A percentile compares a stretch with the other conserved stretches of the same genome.
These are phyloP conservation scores for Xylariomycetidae sp. DNA, from an alignment of 2,329 filamentous ascomycete genomes.

Conservation along the genomic window DNA sequence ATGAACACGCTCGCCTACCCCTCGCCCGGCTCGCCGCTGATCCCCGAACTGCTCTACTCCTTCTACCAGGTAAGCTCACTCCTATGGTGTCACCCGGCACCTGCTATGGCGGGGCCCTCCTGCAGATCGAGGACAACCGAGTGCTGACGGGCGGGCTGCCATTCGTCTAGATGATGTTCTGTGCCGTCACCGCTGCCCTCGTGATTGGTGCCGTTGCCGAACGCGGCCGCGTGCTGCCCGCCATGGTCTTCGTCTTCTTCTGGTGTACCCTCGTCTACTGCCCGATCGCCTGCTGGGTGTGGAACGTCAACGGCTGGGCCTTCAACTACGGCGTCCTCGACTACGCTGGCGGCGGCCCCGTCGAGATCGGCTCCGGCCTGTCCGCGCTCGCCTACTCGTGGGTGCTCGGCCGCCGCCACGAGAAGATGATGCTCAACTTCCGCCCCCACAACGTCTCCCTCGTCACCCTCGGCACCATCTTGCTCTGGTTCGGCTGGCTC, in stretches of 20 bases:
- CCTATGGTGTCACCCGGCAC: not conserved
- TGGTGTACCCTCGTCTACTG: slow-evolving; percentile 98
- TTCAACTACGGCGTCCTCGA: slow-evolving; percentile 88
- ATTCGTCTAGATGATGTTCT: slow-evolving; percentile 80
- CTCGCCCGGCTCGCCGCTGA: slow-evolving; percentile 81
- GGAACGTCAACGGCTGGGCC: slow-evolving; percentile 92
- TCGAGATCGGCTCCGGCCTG: slow-evolving; percentile 93
- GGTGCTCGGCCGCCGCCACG: slow-evolving; percentile 91
- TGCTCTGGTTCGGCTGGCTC: slow-evolving; percentile 98
- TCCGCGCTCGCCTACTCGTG: slow-evolving; percentile 92
- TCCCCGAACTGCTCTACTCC: slow-evolving; percentile 85
- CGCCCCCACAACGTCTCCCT: slow-evolving; percentile 97
- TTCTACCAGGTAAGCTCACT: slow-evolving; percentile 71
- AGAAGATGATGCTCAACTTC: slow-evolving; percentile 99
- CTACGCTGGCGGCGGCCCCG: slow-evolving; percentile 92
- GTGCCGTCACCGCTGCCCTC: slow-evolving; percentile 84
- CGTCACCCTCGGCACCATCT: slow-evolving; percentile 88
- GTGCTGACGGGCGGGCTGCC: slow-evolving; percentile 5
- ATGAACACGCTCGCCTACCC: slow-evolving; percentile 75
- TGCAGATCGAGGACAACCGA: not conserved
- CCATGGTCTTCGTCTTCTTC: slow-evolving; percentile 91
- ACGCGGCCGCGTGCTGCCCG: slow-evolving; percentile 84
- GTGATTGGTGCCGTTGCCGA: slow-evolving; percentile 89
- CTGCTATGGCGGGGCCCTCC: not conserved
- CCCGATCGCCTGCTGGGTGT: slow-evolving; percentile 92